These are phyloP conservation scores for Hymenotorrendiella dingleyae DNA, from an alignment of 2,329 filamentous ascomycete species.

Conservation along the genomic window DNA sequence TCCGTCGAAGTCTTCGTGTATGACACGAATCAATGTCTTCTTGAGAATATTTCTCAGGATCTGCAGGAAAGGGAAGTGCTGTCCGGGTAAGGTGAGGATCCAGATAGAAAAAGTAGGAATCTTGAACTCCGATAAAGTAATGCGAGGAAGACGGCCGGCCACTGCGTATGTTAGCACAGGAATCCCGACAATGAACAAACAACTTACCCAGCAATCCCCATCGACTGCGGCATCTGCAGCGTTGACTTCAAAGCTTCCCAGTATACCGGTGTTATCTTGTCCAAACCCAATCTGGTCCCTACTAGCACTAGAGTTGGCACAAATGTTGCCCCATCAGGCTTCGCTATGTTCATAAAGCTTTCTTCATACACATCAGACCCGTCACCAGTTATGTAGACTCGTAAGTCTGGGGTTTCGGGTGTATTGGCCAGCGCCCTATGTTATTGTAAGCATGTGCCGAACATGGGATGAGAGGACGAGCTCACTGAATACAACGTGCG, in stretches of 20 bases:
- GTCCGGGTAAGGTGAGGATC: slow-evolving; percentile 86
- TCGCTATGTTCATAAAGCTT: slow-evolving; percentile 72
- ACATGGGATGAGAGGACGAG: not conserved
- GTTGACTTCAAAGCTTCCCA: slow-evolving; percentile 86
- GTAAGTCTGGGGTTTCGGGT: slow-evolving; percentile 55
- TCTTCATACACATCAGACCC: slow-evolving; percentile 92
- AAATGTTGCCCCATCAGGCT: slow-evolving; percentile 59
- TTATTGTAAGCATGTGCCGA: slow-evolving; percentile 12
- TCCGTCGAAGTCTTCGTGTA: slow-evolving; percentile 72
- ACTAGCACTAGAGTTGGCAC: slow-evolving; percentile 84
- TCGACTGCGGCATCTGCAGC: slow-evolving; percentile 83
- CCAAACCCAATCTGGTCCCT: slow-evolving; percentile 83
- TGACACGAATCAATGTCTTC: slow-evolving; percentile 82
- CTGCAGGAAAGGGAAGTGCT: slow-evolving; percentile 59
- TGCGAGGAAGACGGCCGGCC: slow-evolving; percentile 80
- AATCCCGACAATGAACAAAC: not conserved
- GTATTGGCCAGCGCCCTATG: slow-evolving; percentile 67
- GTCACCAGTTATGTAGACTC: slow-evolving; percentile 85
- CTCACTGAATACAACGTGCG: slow-evolving; percentile 87
- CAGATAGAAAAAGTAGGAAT: slow-evolving; percentile 82
- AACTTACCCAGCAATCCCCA: slow-evolving; percentile 84
- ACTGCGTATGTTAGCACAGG: slow-evolving; percentile 38
- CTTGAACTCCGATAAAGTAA: slow-evolving; percentile 69
- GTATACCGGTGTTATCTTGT: slow-evolving; percentile 90
- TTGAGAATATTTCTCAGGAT: slow-evolving; percentile 52